phyloP scores from a whole-genome alignment of 345 rosid species.

The Eucalyptus leucophloia region DNA sequence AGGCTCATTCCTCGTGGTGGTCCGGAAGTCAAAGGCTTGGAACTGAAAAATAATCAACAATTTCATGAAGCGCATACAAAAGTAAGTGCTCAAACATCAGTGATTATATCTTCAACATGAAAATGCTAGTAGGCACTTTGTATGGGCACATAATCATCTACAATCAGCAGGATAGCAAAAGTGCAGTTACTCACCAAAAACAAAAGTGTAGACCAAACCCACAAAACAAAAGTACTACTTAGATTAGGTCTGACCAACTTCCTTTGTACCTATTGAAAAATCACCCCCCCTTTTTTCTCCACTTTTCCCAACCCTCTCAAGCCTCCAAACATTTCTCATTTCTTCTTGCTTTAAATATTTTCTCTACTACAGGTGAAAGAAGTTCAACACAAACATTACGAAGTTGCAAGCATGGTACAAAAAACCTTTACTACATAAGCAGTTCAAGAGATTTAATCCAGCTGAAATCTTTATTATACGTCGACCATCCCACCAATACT shows the following conservation, averaged over 20 bases:
- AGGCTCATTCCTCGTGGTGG: conserved; percentile 89
- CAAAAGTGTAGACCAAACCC: background rate
- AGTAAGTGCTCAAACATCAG: background rate
- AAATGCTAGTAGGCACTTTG: background rate
- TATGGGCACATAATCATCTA: background rate
- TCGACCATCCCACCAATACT: background rate
- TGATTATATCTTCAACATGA: background rate
- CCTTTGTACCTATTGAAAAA: background rate
- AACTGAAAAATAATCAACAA: conserved; percentile 28
- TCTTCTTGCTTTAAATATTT: background rate
- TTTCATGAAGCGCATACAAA: background rate
- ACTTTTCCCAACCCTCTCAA: background rate
- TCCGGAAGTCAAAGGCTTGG: conserved; percentile 95
- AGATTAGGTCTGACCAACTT: background rate
- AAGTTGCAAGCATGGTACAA: background rate
- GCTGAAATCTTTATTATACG: background rate
- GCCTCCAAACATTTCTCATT: background rate
- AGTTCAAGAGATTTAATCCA: background rate
- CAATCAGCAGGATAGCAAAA: background rate
- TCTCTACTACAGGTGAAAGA: background rate
- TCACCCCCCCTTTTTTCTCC: no score
- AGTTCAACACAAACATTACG: background rate
- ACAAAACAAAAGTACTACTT: background rate
- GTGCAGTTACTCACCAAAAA: background rate
- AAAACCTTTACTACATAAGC: background rate